Evolutionary conservation across 148 eudicot species (phyloP).

Genomic region (Cornus suecica): DNA sequence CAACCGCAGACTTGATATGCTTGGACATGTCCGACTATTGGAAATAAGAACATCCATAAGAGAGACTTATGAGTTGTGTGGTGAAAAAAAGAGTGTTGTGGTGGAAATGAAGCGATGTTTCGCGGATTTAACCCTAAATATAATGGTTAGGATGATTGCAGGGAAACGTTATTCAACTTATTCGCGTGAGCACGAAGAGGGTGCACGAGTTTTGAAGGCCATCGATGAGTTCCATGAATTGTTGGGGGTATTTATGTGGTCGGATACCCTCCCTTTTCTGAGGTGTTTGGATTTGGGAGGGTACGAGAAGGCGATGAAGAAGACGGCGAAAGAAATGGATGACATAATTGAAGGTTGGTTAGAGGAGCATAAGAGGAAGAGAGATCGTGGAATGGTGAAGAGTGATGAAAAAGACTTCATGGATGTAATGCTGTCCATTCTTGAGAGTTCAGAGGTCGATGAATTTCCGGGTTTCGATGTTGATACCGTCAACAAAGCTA

Average conservation of each 20-base stretch:
- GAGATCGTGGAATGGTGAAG: background rate
- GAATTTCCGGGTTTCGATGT: background rate
- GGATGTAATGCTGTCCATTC: slow-evolving; percentile 7
- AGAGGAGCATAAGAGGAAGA: slow-evolving; percentile 17
- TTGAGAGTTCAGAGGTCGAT: background rate
- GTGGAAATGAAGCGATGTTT: slow-evolving; percentile 35
- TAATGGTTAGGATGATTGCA: slow-evolving; percentile 23
- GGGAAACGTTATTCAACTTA: slow-evolving; percentile 31
- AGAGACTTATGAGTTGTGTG: slow-evolving; percentile 5
- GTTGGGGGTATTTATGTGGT: slow-evolving; percentile 12
- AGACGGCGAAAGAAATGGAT: slow-evolving; percentile 14
- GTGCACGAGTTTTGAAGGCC: slow-evolving; percentile 1
- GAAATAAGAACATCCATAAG: slow-evolving; percentile 27
- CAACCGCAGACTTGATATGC: slow-evolving; percentile 16
- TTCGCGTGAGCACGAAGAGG: slow-evolving; percentile 9
- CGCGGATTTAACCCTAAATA: slow-evolving; percentile 25
- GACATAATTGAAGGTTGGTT: slow-evolving; percentile 2
- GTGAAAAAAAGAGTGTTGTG: background rate
- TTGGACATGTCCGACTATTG: slow-evolving; percentile 12
- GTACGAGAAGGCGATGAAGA: slow-evolving; percentile 21
- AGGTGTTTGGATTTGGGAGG: slow-evolving; percentile 21
- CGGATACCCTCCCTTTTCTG: slow-evolving; percentile 24
- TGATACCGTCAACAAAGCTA: slow-evolving; percentile 18
- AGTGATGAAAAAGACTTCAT: slow-evolving; percentile 19
- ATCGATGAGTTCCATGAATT: slow-evolving; percentile 17